Evolutionary conservation across 139 green algal genomes (phyloP), one percentile per base, ranked within the genome.

Genomic region (Picochlorum sp.): DNA sequence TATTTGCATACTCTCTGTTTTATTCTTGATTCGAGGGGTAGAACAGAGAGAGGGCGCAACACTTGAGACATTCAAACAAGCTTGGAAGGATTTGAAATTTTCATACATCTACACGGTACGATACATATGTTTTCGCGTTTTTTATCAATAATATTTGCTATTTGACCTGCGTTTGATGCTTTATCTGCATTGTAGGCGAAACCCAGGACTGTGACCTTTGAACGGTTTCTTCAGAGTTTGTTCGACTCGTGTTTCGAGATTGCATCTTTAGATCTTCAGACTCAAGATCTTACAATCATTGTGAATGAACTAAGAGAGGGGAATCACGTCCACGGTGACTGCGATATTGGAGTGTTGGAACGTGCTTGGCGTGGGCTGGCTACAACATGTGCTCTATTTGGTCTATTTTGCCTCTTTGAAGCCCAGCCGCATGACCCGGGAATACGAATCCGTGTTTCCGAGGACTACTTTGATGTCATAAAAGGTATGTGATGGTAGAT

Each of bases 391-490:
- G 47, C 47, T 26, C 47, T 54, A 3, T 66, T 66, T 32, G 21
- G 60, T 49, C 21, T 76, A n/a, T 71, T 65, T 47, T 66, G 62
- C 69, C 14, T 76, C 24, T 69, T 71, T 21, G 28, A 51, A 5
- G 69, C 69, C 4, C 69, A 76, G 13, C 69, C 69, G 9, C 14
- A 50, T 15, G 44, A 21, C 8, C 41, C 38, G 16, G 30, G 15
- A 18, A 61, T 71, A 13, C 66, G 71, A 56, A 68, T 76, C 4
- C 47, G 47, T 20, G 47, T 54, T 21, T 26, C 16, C 18, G 47
- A 54, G 7, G 47, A 21, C n/a, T 54, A 54, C 47, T 54, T 54
- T 54, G 9, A 21, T 54, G 18, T 75, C 2, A 44, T 37, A 23
- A 13, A 34, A 20, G 38, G 69, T 62, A 13, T 10, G 56, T 46